These are phyloP conservation scores for Citrullus mucosospermus DNA, from an alignment of 306 rosid species.

Conservation along the genomic window DNA sequence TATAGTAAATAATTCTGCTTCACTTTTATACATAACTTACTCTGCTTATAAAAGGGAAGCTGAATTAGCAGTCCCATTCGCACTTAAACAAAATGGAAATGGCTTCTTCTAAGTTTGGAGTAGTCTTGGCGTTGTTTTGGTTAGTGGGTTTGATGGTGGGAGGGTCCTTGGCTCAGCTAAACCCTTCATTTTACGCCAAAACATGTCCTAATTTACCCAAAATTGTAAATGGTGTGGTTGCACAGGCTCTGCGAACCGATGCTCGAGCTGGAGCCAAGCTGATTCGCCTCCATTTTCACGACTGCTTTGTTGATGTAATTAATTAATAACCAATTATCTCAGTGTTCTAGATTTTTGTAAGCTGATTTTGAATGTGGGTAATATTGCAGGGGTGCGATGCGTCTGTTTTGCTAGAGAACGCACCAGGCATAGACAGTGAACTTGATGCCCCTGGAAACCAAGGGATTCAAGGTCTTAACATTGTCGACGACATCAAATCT, in stretches of 20 bases:
- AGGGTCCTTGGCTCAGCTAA: constrained; percentile 13
- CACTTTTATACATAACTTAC: not conserved
- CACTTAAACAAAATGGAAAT: not conserved
- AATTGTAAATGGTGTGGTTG: constrained; percentile 13
- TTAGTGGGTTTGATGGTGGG: not conserved
- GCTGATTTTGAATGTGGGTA: not conserved
- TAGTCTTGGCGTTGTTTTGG: not conserved
- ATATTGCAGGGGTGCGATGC: constrained; percentile 34
- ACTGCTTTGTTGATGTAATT: constrained; percentile 20
- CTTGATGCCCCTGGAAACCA: constrained; percentile 6
- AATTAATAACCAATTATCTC: not conserved
- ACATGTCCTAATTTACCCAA: constrained; percentile 15
- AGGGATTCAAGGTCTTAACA: constrained; percentile 13
- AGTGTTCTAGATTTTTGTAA: too few species aligned
- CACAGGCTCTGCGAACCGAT: constrained; percentile 10
- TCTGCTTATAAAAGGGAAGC: not conserved
- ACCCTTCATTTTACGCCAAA: constrained; percentile 9
- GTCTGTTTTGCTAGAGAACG: constrained; percentile 26
- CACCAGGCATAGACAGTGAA: constrained; percentile 21
- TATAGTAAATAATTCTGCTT: too few species aligned
- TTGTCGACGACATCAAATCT: constrained; percentile 32
- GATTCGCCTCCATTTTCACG: constrained; percentile 25
- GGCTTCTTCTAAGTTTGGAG: not conserved
- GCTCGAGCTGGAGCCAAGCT: constrained; percentile 24
- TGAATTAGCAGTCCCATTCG: not conserved